Conservation (phyloP, 1,139 yeast genomes). For the Suhomyces taliae region DNA sequence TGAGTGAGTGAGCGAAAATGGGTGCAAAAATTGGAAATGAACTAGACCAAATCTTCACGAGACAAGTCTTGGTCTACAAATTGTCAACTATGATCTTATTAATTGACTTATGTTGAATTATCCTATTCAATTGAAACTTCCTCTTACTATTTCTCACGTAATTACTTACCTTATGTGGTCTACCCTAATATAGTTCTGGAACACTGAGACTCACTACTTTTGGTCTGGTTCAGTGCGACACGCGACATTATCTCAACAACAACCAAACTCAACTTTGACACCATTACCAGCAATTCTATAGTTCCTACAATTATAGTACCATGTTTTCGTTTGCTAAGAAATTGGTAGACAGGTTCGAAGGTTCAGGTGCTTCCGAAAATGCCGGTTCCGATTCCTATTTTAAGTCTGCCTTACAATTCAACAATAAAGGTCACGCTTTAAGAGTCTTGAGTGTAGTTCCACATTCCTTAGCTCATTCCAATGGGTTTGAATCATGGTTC, state of each 20-base stretch:
- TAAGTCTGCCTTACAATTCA: conserved; percentile 40
- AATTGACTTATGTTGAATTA: no score
- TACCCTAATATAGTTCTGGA: no score
- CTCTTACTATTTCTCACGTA: no score
- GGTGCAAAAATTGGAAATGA: no score
- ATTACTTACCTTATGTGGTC: no score
- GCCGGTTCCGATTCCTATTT: conserved; percentile 52
- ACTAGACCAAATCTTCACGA: no score
- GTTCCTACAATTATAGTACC: neutral
- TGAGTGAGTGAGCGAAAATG: no score
- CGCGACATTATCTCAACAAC: conserved; percentile 1
- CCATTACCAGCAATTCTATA: neutral
- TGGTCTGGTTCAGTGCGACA: neutral
- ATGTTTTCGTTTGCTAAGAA: conserved; percentile 92
- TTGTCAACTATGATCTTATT: no score
- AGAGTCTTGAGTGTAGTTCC: conserved; percentile 43
- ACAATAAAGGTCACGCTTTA: conserved; percentile 46
- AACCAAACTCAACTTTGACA: neutral
- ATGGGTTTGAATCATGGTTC: conserved; percentile 74
- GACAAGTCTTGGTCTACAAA: no score
- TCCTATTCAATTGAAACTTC: no score
- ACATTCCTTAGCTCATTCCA: conserved; percentile 37
- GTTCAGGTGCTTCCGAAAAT: conserved; percentile 28
- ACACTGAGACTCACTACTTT: no score
- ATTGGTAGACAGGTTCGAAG: conserved; percentile 74